Base-by-base conservation (phyloP, 164 flowering plant genomes). In the Malania oleifera region DNA sequence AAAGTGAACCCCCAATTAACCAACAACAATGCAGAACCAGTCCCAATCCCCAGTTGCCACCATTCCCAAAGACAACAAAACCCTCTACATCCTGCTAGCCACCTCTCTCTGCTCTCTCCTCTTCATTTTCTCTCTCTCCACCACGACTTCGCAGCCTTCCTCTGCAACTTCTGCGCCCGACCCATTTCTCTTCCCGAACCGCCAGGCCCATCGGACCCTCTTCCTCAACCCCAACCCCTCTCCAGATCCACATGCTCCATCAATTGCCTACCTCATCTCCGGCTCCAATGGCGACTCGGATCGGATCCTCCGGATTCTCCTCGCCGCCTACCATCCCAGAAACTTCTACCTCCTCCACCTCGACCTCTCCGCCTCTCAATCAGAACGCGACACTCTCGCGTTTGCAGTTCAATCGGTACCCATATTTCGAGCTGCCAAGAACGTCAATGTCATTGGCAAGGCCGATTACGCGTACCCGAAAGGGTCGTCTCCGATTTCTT, bases 271-370 rank as follows among this genome's bases (percentile, higher is more conserved):
- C 76, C 69, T 79, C 76, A 69, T 90, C 14, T 73, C 92, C 56
- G 96, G 90, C 43, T 79, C 93, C 24, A 23, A 59, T 20, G 83
- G 81, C 29, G 95, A 86, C 45, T 56, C 73, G 24, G 57, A 24
- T 23, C 77, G 84, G 54, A 68, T 93, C 62, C 67, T 88, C 41
- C 82, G 96, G 5, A 83, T 93, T 2, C 82, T 93, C 46, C 63
- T n/a, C 65, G 70, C 97, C 29, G 35, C 73, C 20, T 90, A 90
- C 74, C 97, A 90, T 50, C 97, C 96, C 19, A 71, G 54, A 9
- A 89, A 90, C 70, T 77, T 62, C 24, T 93, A 90, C 70, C 81
- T 93, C 8, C 89, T 93, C 57, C 96, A 90, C 67, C 83, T 93
- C 23, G 97, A 93, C 67, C 71, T 44, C 41, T 59, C 76, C 29